Base-by-base conservation (phyloP, 228 moss, liverwort and hornwort genomes). In the Sphagnum magellanicum region DNA sequence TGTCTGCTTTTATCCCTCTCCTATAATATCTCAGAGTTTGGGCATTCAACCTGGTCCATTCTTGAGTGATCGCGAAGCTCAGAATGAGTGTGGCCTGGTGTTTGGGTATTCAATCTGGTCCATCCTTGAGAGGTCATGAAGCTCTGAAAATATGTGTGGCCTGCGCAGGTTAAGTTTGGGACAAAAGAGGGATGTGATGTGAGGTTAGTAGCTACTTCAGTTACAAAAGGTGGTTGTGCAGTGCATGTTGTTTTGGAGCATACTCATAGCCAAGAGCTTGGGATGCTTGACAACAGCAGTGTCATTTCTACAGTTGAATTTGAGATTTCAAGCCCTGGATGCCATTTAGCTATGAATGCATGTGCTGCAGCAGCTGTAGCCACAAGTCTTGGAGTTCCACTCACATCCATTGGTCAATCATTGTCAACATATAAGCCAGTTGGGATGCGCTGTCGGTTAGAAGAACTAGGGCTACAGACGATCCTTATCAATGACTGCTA, bases 311-410 rank as follows among this genome's bases (percentile, higher is more conserved):
- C 77, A 71, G 80, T 85, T 50, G 86, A 88, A 72, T 91, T 97
- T 48, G 91, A 88, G 71, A 85, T 97, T 52, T 73, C 75, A 15
- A 90, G 84, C 67, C 87, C 96, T 4, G 96, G 93, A 49, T 71
- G 89, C 68, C 96, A 97, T 74, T 74, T 97, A 57, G 93, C 89
- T 17, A 48, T 81, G 16, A 90, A 88, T 71, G 93, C 96, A 48
- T 93, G 93, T 76, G 91, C 91, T 63, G 93, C 96, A 59, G 87
- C 88, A n/a, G 88, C 91, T 13, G 72, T 97, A 4, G 93, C 90
- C 15, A 80, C 88, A 8, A 84, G 81, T 48, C 69, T 97, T 46
- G 88, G 91, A 51, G 60, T 97, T 48, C 81, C 91, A 5, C 75
- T 97, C 63, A 62, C 64, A 49, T 69, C 67, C 0, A 81, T 80